Percentiles rank a stretch among this genome's conserved stretches.
Evolutionary conservation across 2,329 filamentous ascomycete genomes (phyloP).

Genomic region (Thermochaetoides dissita): DNA sequence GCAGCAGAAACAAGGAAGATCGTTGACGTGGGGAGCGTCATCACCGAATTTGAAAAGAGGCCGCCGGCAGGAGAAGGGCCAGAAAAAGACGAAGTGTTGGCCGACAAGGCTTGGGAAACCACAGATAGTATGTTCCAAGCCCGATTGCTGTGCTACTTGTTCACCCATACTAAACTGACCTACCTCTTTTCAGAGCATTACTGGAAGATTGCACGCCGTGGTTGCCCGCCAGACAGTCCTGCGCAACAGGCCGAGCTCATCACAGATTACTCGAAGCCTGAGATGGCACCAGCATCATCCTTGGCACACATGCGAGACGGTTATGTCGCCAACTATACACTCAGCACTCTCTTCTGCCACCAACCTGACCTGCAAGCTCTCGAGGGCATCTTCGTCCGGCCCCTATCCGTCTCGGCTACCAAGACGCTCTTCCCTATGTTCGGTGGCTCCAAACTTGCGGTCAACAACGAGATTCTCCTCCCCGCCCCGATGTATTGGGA

Average conservation of each 20-base stretch:
- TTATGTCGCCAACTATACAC: conserved; percentile 47
- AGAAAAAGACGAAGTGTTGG: too few species aligned
- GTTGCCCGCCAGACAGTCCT: conserved; percentile 48
- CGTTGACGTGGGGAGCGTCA: conserved; percentile 28
- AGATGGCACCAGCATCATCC: conserved; percentile 24
- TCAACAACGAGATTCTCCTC: conserved; percentile 58
- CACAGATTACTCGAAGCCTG: too few species aligned
- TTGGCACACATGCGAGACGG: conserved; percentile 38
- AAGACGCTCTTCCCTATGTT: conserved; percentile 50
- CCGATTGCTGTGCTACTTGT: too few species aligned
- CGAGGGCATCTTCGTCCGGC: conserved; percentile 51
- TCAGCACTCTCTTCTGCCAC: conserved; percentile 49
- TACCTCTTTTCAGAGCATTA: conserved; percentile 22
- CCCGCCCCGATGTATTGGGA: conserved; percentile 58
- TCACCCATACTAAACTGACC: background rate
- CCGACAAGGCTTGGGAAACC: too few species aligned
- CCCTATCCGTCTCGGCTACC: conserved; percentile 41
- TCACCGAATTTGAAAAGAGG: conserved; percentile 27
- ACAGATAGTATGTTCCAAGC: too few species aligned
- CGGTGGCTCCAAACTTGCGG: conserved; percentile 51
- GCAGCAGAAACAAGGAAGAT: conserved; percentile 35
- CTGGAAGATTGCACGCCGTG: conserved; percentile 43
- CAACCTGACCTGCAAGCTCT: conserved; percentile 49
- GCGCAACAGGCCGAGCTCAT: conserved; percentile 22
- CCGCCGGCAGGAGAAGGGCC: too few species aligned